Evolutionary conservation across 352 stramenopile species (phyloP).

Genomic region (Pythium folliculosum): DNA sequence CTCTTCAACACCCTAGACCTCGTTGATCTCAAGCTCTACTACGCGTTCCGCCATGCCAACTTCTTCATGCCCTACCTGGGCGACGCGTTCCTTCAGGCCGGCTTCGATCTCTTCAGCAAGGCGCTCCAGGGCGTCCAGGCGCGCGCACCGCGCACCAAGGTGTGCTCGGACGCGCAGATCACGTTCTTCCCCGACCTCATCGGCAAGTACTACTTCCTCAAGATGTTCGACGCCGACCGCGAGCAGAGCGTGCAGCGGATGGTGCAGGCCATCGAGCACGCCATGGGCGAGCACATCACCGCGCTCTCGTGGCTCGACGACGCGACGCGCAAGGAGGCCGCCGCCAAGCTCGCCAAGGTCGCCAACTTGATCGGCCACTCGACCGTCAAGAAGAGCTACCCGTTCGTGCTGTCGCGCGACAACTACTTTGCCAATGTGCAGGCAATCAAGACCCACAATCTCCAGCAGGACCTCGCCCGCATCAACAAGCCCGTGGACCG

Average conservation of each 20-base stretch:
- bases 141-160: constrained; percentile 40
- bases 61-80: constrained; percentile 38
- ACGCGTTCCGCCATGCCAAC: constrained; percentile 47
- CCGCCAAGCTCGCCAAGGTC: constrained; percentile 23
- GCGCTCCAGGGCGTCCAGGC: constrained; percentile 45
- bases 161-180: constrained; percentile 45
- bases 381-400: constrained; percentile 40
- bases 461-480: too few species aligned
- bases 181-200: constrained; percentile 44
- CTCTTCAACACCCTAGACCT: constrained; percentile 17
- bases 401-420: constrained; percentile 29
- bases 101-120: constrained; percentile 87
- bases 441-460: too few species aligned
- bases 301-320: constrained; percentile 90
- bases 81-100: constrained; percentile 68
- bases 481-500: constrained; percentile 48
- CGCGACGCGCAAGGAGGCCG: constrained; percentile 84
- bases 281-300: constrained; percentile 76
- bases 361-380: constrained; percentile 37
- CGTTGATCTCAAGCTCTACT: constrained; percentile 47
- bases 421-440: constrained; percentile 56
- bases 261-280: constrained; percentile 46
- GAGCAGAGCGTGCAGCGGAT: constrained; percentile 61
- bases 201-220: constrained; percentile 84
- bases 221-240: constrained; percentile 70